phyloP scores from a whole-genome alignment of 805 yeast genomes.

The Sungouiozyma intestinalis region DNA sequence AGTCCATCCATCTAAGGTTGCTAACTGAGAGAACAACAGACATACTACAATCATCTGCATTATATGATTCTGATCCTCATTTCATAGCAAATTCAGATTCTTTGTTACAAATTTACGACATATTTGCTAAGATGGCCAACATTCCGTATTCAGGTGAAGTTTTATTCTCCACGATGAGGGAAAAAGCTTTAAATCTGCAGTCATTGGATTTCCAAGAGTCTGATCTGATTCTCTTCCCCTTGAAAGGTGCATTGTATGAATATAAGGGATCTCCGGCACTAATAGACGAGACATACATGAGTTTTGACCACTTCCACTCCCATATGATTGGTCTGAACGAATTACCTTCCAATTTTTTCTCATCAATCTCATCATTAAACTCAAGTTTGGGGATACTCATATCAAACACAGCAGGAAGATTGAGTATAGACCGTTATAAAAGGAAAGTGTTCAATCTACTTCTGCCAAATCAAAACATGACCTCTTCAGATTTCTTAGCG shows the following conservation, averaged over 20 bases:
- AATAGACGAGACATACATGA: conserved; percentile 14
- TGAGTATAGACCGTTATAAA: conserved; percentile 15
- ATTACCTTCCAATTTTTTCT: conserved; percentile 19
- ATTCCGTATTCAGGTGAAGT: conserved; percentile 64
- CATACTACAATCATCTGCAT: conserved; percentile 51
- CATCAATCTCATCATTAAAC: conserved; percentile 11
- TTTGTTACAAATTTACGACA: conserved; percentile 26
- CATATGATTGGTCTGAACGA: conserved; percentile 26
- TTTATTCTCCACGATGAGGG: conserved; percentile 23
- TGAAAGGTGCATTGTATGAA: conserved; percentile 21
- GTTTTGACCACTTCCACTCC: conserved; percentile 20
- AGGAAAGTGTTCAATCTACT: conserved; percentile 14
- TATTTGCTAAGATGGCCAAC: conserved; percentile 29
- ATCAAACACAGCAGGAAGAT: conserved; percentile 17
- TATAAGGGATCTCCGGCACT: conserved; percentile 9
- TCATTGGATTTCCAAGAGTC: conserved; percentile 9
- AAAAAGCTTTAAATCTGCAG: conserved; percentile 19
- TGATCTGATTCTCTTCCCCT: conserved; percentile 18
- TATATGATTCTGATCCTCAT: conserved; percentile 19
- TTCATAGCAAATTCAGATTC: conserved; percentile 23
- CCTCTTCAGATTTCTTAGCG: conserved; percentile 23
- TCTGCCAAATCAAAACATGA: conserved; percentile 17
- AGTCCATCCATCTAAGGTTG: conserved; percentile 38
- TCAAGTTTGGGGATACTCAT: conserved; percentile 17
- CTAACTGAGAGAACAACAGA: conserved; percentile 62